Percentiles rank a stretch among this genome's conserved stretches.
Conservation (phyloP, 257 asterid genomes). For the Cruciata laevipes region DNA sequence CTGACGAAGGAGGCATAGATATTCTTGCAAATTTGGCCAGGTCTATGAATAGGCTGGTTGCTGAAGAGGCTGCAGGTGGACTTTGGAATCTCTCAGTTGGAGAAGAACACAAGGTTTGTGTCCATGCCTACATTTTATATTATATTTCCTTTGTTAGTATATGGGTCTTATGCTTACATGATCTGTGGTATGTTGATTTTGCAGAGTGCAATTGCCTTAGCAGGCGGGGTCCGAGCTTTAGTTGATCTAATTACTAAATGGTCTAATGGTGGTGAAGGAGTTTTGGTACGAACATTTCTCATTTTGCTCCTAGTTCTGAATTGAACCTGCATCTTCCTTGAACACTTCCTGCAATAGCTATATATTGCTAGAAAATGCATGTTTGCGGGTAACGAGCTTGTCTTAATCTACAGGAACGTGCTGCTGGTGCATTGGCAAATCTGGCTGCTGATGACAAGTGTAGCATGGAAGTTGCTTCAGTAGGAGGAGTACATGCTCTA, state of each 20-base stretch:
- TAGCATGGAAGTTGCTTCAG: constrained; percentile 69
- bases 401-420: constrained; percentile 61
- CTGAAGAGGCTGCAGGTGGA: constrained; percentile 92
- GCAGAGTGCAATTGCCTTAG: constrained; percentile 76
- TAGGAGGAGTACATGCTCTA: constrained; percentile 71
- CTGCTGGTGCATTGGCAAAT: constrained; percentile 88
- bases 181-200: constrained; percentile 17
- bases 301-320: background rate
- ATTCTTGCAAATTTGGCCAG: constrained; percentile 57
- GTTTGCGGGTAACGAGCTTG: background rate
- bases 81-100: constrained; percentile 88
- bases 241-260: constrained; percentile 78
- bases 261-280: constrained; percentile 70
- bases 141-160: background rate
- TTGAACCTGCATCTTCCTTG: background rate
- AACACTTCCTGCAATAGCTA: background rate
- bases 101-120: constrained; percentile 74
- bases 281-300: constrained; percentile 49
- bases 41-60: constrained; percentile 69
- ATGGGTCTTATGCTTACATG: background rate
- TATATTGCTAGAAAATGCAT: background rate
- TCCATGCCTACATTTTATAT: background rate
- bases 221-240: constrained; percentile 79
- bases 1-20: constrained; percentile 78
- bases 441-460: constrained; percentile 95